phyloP scores from a whole-genome alignment of 1,284 basidiomycete species.

The Melampsora medusae region DNA sequence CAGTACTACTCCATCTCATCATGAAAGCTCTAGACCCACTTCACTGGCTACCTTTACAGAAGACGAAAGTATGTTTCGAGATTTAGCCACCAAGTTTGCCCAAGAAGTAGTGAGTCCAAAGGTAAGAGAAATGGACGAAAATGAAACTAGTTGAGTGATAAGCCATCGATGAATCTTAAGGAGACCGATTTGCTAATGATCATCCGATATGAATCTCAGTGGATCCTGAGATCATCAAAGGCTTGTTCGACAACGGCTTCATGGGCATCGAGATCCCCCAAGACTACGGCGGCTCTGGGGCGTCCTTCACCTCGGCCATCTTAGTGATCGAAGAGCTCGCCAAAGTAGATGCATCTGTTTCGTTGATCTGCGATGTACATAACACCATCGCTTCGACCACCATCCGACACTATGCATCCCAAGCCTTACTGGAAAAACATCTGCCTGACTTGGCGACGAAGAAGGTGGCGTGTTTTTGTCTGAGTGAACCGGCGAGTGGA shows the following conservation, averaged over 20 bases:
- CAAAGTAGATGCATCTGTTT: slow-evolving; percentile 92
- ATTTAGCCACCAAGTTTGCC: slow-evolving; percentile 68
- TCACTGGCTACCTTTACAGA: slow-evolving; percentile 33
- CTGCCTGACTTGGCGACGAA: slow-evolving; percentile 76
- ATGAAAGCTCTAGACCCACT: slow-evolving; percentile 3
- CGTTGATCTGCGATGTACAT: slow-evolving; percentile 95
- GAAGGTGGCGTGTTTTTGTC: slow-evolving; percentile 93
- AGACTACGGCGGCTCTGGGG: slow-evolving; percentile 81
- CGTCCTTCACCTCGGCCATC: slow-evolving; percentile 90
- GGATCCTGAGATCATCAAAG: slow-evolving; percentile 83
- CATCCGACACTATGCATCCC: slow-evolving; percentile 78
- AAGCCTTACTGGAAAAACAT: slow-evolving; percentile 83
- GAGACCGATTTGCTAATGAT: no score
- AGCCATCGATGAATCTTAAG: no score
- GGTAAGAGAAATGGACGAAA: slow-evolving; percentile 96
- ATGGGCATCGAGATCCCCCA: slow-evolving; percentile 94
- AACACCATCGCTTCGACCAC: slow-evolving; percentile 86
- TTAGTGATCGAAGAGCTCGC: slow-evolving; percentile 97
- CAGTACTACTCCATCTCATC: no score
- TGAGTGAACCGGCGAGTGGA: slow-evolving; percentile 88
- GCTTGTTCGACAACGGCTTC: slow-evolving; percentile 92
- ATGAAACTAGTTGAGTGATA: slow-evolving; percentile 65
- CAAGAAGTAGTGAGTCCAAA: slow-evolving; percentile 82
- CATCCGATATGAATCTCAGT: no score
- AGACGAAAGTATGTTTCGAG: slow-evolving; percentile 36